Conservation (phyloP, 345 rosid species). For the Acer campestre region DNA sequence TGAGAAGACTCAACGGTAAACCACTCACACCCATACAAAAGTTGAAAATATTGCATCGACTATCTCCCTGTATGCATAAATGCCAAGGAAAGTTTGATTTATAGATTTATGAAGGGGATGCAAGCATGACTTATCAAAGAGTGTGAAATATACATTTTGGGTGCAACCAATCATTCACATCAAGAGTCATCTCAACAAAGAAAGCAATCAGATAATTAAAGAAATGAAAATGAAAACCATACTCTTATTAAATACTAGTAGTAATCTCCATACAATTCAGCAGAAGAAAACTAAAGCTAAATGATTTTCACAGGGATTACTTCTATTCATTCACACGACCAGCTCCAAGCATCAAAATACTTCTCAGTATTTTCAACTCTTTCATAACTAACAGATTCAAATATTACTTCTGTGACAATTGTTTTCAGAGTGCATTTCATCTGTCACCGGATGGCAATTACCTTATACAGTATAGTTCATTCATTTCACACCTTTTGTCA, state of each 20-base stretch:
- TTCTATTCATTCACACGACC: background rate
- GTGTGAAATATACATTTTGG: background rate
- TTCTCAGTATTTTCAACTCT: background rate
- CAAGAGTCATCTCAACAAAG: conserved; percentile 2
- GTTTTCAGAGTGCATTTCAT: background rate
- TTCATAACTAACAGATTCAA: background rate
- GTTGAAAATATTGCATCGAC: background rate
- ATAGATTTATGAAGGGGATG: background rate
- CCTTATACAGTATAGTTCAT: background rate
- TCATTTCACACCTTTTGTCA: background rate
- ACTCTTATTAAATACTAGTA: no score
- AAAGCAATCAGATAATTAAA: background rate
- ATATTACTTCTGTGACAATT: background rate
- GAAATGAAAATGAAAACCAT: background rate
- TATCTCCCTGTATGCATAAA: background rate
- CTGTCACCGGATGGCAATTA: background rate
- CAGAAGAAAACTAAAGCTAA: background rate
- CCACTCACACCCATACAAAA: no score
- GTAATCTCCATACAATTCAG: background rate
- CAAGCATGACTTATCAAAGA: background rate
- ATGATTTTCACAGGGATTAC: background rate
- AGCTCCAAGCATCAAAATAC: background rate
- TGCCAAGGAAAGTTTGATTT: no score
- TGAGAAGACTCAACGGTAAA: no score
- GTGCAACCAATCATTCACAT: background rate